phyloP scores from a whole-genome alignment of 352 stramenopile genomes.

The Phytophthora idaei region DNA sequence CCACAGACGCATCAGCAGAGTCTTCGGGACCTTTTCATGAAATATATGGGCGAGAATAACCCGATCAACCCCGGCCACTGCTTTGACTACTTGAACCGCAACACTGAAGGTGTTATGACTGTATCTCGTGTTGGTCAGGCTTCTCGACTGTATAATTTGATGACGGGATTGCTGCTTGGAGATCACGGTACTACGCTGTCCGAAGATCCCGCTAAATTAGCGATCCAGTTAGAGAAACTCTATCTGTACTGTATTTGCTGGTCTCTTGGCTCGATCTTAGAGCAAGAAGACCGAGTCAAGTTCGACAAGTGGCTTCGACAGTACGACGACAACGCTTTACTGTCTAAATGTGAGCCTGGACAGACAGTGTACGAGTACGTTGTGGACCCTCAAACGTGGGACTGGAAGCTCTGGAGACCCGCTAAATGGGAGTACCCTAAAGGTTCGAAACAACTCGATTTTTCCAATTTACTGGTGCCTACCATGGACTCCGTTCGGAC shows the following conservation, averaged over 20 bases:
- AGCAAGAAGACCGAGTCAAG: slow-evolving; percentile 95
- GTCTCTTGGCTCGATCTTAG: slow-evolving; percentile 95
- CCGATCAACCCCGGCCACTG: slow-evolving; percentile 94
- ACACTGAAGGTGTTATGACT: slow-evolving; percentile 93
- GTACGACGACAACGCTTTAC: slow-evolving; percentile 90
- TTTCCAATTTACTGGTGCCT: slow-evolving; percentile 97
- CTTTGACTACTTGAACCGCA: slow-evolving; percentile 96
- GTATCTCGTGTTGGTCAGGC: slow-evolving; percentile 92
- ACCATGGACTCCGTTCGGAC: slow-evolving; percentile 98
- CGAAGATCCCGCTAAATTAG: slow-evolving; percentile 71
- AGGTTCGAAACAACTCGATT: slow-evolving; percentile 93
- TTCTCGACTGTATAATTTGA: slow-evolving; percentile 81
- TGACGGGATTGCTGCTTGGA: slow-evolving; percentile 92
- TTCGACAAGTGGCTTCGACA: slow-evolving; percentile 96
- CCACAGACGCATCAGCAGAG: slow-evolving; percentile 88
- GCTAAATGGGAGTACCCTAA: slow-evolving; percentile 96
- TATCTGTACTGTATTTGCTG: slow-evolving; percentile 97
- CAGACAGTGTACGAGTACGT: slow-evolving; percentile 95
- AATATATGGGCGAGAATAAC: slow-evolving; percentile 96
- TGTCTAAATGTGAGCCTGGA: slow-evolving; percentile 90
- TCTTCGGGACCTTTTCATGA: slow-evolving; percentile 92
- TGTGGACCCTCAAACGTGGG: slow-evolving; percentile 90
- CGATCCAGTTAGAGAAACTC: slow-evolving; percentile 93
- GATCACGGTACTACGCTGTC: slow-evolving; percentile 72
- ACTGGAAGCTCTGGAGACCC: slow-evolving; percentile 96